Base-by-base conservation (phyloP, 306 rosid genomes). In the Lagenaria siceraria region DNA sequence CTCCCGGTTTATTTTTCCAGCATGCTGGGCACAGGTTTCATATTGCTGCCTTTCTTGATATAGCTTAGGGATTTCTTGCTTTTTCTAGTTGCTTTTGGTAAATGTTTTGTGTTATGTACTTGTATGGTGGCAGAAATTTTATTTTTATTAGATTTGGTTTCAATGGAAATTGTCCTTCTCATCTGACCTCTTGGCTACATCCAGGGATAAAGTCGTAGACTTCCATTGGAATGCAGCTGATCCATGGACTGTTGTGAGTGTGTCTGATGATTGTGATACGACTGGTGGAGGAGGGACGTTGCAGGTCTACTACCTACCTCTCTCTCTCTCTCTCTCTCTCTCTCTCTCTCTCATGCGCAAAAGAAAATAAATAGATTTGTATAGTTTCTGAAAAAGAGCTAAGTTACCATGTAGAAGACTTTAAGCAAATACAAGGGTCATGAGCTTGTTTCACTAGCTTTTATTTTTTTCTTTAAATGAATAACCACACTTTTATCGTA, bases 21-120 rank as follows among this genome's bases (percentile, higher is more conserved):
- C 99, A 96, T 84, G 99, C 98, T 72, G 99, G 99, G 78, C 99
- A 96, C 90, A 96, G 99, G 99, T 95, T 78, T 77, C 78, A 27
- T 51, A 18, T 31, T 33, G 13, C 60, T 59, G 12, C 13, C 62
- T 63, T 71, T 60, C n/a, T 56, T 61, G 40, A 51, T 46, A 46
- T 62, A 42, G 48, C 10, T 10, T 7, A 9, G 48, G 48, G 48
- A 42, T 10, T 42, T 42, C 1, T 40, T 40, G 1, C 8, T 40
- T 15, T 49, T 51, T 27, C 17, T 64, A 12, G 40, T 27, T 29
- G 43, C 43, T 3, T 33, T 35, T 31, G 40, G 52, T 31, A 35
- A 1, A 3, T 31, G 33, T 2, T 9, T 3, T 2, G 10, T 54
- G 13, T 60, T 14, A 14, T 61, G 68, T 61, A 29, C n/a, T 29